Evolutionary conservation across 371 early-diverging fungal genomes (phyloP), one percentile per base, ranked within the genome.

Genomic region (Mucor racemosus): DNA sequence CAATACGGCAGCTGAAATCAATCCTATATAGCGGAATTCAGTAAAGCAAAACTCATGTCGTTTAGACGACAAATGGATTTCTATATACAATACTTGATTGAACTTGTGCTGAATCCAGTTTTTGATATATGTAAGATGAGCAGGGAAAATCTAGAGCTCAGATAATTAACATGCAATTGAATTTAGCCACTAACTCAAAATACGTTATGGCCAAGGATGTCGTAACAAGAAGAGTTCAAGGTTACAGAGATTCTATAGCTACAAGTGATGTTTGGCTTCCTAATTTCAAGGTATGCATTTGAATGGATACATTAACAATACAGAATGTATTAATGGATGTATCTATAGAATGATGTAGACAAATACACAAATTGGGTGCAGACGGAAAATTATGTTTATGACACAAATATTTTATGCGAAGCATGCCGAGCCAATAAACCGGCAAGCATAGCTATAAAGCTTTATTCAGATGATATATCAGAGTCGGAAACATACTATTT

Each of bases 181-280:
- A 7, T 11, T 19, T 36, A 66, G 69, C 60, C 17, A 36, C 58
- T 11, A 15, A 60, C 8, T 10, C 35, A 0, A 11, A 38, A 31
- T 73, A 46, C 39, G 7, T 36, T 36, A 35, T 69, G 26, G 69
- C 73, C 13, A 66, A 66, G 56, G 38, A 58, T 5, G 64, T 61
- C n/a, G 67, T 73, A 13, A 44, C 54, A 33, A 59, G 58, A 50
- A 61, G 73, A 55, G 48, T 73, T 50, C 63, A 73, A 33, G 59
- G 64, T 7, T 73, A 73, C 44, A 65, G 38, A 57, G 73, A 73
- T 53, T 73, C 73, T 4, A 69, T 73, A 21, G 64, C 66, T 19
- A 73, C 73, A 17, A 73, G 73, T 60, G 73, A 73, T 62, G 67
- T 66, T 11, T 73, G 73, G 73, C 35, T 60, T 13, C 39, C 61